phyloP scores from a whole-genome alignment of 2,329 filamentous ascomycete species.

The Penicillium sp. region DNA sequence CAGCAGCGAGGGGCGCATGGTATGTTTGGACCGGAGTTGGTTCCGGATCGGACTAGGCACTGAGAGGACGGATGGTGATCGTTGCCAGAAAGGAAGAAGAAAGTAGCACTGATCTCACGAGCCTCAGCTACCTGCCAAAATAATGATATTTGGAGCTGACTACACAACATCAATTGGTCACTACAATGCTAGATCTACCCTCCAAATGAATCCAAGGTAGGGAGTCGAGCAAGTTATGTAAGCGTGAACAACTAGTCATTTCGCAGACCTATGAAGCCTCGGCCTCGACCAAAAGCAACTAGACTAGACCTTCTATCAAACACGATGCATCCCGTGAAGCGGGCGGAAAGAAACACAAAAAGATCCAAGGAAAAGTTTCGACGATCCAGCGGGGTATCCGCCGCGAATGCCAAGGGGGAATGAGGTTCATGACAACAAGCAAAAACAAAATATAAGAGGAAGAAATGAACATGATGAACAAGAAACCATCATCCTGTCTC shows the following conservation, averaged over 20 bases:
- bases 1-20: slow-evolving; percentile 26
- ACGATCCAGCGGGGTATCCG: slow-evolving; percentile 6
- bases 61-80: neutral
- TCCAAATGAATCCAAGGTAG: no score
- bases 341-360: slow-evolving; percentile 2
- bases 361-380: slow-evolving; percentile 8
- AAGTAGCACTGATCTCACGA: neutral
- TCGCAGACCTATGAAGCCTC: slow-evolving; percentile 1
- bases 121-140: neutral
- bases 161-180: neutral
- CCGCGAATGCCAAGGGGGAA: slow-evolving; percentile 13
- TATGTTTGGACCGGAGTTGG: slow-evolving; percentile 42
- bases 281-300: slow-evolving; percentile 1
- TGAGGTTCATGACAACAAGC: slow-evolving; percentile 20
- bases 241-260: slow-evolving; percentile 1
- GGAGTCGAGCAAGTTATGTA: neutral
- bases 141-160: neutral
- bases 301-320: slow-evolving; percentile 16
- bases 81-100: neutral
- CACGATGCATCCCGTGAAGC: slow-evolving; percentile 5
- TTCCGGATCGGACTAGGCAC: slow-evolving; percentile 35
- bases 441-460: slow-evolving; percentile 9
- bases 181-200: neutral
- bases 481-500: slow-evolving; percentile 21
- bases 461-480: slow-evolving; percentile 4